These are phyloP conservation scores for Cystofilobasidium ferigula DNA, from an alignment of 768 basidiomycete genomes.

Conservation along the genomic window DNA sequence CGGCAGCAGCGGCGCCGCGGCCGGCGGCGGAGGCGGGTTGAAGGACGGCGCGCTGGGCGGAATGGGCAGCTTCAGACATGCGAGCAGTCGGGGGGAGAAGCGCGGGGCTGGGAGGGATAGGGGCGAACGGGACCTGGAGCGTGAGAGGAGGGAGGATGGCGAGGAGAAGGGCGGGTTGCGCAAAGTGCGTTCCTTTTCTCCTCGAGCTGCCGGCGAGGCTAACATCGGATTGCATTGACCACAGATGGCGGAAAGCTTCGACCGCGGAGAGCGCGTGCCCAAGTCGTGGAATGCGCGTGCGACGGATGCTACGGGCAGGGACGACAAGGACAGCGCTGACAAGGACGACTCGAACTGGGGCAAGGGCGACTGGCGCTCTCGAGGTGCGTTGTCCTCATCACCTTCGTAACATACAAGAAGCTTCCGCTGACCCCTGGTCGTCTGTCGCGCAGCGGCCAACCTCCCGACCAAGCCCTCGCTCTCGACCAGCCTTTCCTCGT, in stretches of 20 bases:
- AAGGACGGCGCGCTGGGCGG: constrained; percentile 9
- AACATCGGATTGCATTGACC: not conserved
- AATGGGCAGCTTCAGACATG: constrained; percentile 19
- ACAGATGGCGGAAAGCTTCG: constrained; percentile 9
- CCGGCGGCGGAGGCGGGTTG: not conserved
- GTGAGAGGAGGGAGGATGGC: constrained; percentile 7
- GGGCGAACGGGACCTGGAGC: too few species aligned
- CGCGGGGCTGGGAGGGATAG: not conserved
- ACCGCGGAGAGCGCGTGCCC: constrained; percentile 14
- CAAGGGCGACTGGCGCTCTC: constrained; percentile 9
- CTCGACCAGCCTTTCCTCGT: not conserved
- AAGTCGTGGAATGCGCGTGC: constrained; percentile 15
- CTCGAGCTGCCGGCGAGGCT: not conserved
- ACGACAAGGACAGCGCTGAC: not conserved
- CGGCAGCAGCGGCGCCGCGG: not conserved
- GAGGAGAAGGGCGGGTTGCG: constrained; percentile 7
- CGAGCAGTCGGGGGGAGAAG: not conserved
- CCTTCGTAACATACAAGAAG: not conserved
- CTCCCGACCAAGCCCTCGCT: constrained; percentile 9
- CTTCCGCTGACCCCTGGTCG: not conserved
- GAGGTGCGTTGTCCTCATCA: not conserved
- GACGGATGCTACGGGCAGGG: not conserved
- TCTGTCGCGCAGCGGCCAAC: not conserved
- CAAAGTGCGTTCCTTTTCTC: not conserved
- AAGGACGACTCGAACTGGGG: constrained; percentile 9